phyloP scores from a whole-genome alignment of 108 stramenopile genomes.

The Pseudonitzschia delicatissima region DNA sequence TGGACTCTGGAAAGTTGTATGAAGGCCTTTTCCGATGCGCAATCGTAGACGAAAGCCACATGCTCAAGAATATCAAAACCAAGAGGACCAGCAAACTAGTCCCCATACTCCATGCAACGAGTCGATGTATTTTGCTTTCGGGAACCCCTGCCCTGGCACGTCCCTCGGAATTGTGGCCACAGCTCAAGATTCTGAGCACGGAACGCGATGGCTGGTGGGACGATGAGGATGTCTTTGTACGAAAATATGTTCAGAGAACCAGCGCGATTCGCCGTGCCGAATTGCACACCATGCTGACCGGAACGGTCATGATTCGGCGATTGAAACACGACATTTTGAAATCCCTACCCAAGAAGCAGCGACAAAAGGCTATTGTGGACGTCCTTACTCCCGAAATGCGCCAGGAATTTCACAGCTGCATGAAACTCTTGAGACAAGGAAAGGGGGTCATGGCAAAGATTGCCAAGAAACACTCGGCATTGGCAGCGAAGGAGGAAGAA shows the following conservation, averaged over 20 bases:
- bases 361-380: conserved; percentile 65
- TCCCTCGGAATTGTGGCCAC: conserved; percentile 93
- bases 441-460: conserved; percentile 70
- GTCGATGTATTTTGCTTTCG: conserved; percentile 82
- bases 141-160: conserved; percentile 96
- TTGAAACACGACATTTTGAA: conserved; percentile 92
- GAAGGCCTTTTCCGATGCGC: conserved; percentile 79
- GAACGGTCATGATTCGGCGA: conserved; percentile 94
- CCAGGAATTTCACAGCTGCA: conserved; percentile 44
- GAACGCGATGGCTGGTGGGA: conserved; percentile 60
- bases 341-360: conserved; percentile 80
- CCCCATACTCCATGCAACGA: conserved; percentile 76
- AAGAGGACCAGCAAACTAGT: conserved; percentile 78
- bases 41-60: conserved; percentile 95
- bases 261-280: conserved; percentile 57
- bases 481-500: not conserved
- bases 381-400: conserved; percentile 40
- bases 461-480: conserved; percentile 36
- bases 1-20: conserved; percentile 37
- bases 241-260: conserved; percentile 75
- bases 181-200: conserved; percentile 80
- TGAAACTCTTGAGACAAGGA: conserved; percentile 59
- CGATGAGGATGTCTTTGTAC: conserved; percentile 65
- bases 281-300: conserved; percentile 87
- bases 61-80: conserved; percentile 85